Evolutionary conservation across 225 moss, liverwort and hornwort genomes (phyloP), one percentile per base, ranked within the genome.

Genomic region (Ulota crispa): DNA sequence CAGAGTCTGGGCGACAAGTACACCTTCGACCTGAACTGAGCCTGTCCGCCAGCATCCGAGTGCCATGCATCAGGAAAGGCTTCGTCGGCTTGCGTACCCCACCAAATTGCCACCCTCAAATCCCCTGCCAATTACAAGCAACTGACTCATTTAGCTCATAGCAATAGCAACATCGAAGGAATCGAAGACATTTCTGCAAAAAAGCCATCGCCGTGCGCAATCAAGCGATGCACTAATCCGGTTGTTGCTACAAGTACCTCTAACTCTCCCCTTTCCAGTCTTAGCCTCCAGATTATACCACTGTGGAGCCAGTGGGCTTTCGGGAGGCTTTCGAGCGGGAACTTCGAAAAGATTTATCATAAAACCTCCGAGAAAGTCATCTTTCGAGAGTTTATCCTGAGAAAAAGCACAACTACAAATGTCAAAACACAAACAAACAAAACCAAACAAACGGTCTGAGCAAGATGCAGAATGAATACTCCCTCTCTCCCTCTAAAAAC

Each of bases 201-300:
- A 4, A 13, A 45, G 45, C 3, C 19, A 41, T 16, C 9, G 12
- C 42, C 4, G 20, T 8, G 7, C 7, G 13, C 2, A 26, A 59
- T 68, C 23, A 9, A 20, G 18, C 18, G 7, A 36, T 39, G 14
- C 39, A 70, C 1, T 27, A 8, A 61, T 47, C 19, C 1, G 0
- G 14, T 0, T 12, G 13, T 0, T 13, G 4, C 5, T 1, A 20
- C 7, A 16, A 75, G 11, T 83, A 95, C 95, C 95, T 85, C 86
- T 71, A 2, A 95, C 95, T 39, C 86, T 86, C 0, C 92, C 86
- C 81, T 93, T 94, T 1, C 94, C 94, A 19, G 89, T 89, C 71
- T 95, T 94, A n/a, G 93, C 90, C 72, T 95, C 95, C 54, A 99
- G 75, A 69, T 86, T 94, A 52, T 99, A 99, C 98, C 98, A 99